phyloP scores from a whole-genome alignment of 805 yeast species.

The Yamadazyma endophytica region DNA sequence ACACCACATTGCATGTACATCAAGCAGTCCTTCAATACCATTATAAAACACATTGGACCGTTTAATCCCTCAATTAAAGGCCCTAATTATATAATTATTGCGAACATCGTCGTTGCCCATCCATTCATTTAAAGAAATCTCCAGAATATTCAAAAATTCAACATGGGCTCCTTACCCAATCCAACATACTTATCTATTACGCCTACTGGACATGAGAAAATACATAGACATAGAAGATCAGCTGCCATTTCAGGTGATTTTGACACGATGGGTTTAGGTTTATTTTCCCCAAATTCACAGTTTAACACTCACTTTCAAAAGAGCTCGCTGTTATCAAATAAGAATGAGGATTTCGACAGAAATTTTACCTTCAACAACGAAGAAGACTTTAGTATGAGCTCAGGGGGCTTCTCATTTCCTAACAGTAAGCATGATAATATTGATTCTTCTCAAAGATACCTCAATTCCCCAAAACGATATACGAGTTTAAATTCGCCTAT shows the following conservation, averaged over 20 bases:
- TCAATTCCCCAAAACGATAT: slow-evolving; percentile 9
- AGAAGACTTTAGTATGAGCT: slow-evolving; percentile 27
- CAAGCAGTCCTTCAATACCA: too few relatives aligned
- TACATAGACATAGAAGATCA: slow-evolving; percentile 79
- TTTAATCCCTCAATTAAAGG: too few relatives aligned
- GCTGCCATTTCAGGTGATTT: slow-evolving; percentile 89
- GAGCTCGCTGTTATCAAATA: slow-evolving; percentile 2
- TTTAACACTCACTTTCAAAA: slow-evolving; percentile 3
- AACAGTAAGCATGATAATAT: slow-evolving; percentile 7
- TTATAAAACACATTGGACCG: too few relatives aligned
- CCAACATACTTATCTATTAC: slow-evolving; percentile 8
- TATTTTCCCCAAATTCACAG: slow-evolving; percentile 19
- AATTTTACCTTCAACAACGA: slow-evolving; percentile 30
- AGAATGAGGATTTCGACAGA: slow-evolving; percentile 19
- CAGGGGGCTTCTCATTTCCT: slow-evolving; percentile 28
- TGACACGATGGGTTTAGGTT: slow-evolving; percentile 43
- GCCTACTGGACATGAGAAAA: slow-evolving; percentile 24
- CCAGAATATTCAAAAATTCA: neutral
- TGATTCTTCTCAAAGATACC: slow-evolving; percentile 11
- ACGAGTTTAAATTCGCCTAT: slow-evolving; percentile 32
- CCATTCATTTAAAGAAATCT: too few relatives aligned
- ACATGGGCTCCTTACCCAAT: slow-evolving; percentile 10
- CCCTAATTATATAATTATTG: too few relatives aligned
- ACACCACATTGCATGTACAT: too few relatives aligned
- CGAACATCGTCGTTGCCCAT: too few relatives aligned